These are phyloP conservation scores for Colletotrichum cuscutae DNA, from an alignment of 2,329 filamentous ascomycete species.

Conservation along the genomic window DNA sequence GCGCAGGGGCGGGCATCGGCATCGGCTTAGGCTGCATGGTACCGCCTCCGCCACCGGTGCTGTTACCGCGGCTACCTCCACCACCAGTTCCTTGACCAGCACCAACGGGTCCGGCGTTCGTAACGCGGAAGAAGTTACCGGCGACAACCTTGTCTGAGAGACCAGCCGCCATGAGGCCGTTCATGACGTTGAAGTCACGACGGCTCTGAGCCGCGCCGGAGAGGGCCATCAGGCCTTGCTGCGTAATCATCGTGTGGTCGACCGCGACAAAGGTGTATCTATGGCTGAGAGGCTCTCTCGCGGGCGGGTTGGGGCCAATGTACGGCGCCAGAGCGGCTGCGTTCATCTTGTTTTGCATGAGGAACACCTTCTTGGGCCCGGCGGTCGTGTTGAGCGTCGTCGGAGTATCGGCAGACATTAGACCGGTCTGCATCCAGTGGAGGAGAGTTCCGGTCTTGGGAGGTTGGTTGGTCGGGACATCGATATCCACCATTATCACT, in stretches of 20 bases:
- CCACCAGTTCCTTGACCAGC: slow-evolving; percentile 23
- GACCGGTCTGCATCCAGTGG: slow-evolving; percentile 58
- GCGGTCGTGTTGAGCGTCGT: slow-evolving; percentile 42
- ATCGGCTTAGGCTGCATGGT: background rate
- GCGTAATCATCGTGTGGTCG: slow-evolving; percentile 45
- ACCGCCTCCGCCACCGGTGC: slow-evolving; percentile 4
- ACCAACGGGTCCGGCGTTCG: slow-evolving; percentile 43
- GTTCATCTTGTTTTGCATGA: slow-evolving; percentile 44
- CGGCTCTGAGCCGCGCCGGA: slow-evolving; percentile 42
- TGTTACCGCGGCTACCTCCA: slow-evolving; percentile 9
- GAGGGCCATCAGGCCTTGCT: slow-evolving; percentile 41
- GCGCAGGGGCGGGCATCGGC: slow-evolving; percentile 2
- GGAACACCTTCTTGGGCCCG: slow-evolving; percentile 41
- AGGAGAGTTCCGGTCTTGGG: slow-evolving; percentile 53
- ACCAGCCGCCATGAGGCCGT: slow-evolving; percentile 44
- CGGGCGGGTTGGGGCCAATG: slow-evolving; percentile 51
- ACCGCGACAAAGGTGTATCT: slow-evolving; percentile 52
- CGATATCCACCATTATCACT: slow-evolving; percentile 55
- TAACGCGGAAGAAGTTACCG: slow-evolving; percentile 51
- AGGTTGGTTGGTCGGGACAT: slow-evolving; percentile 52
- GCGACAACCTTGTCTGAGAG: slow-evolving; percentile 46
- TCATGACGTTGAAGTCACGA: slow-evolving; percentile 45
- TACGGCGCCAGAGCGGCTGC: slow-evolving; percentile 41
- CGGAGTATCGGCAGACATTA: slow-evolving; percentile 42
- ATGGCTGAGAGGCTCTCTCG: slow-evolving; percentile 49